phyloP scores from a whole-genome alignment of 1,284 basidiomycete genomes.

The Moesziomyces sp. region DNA sequence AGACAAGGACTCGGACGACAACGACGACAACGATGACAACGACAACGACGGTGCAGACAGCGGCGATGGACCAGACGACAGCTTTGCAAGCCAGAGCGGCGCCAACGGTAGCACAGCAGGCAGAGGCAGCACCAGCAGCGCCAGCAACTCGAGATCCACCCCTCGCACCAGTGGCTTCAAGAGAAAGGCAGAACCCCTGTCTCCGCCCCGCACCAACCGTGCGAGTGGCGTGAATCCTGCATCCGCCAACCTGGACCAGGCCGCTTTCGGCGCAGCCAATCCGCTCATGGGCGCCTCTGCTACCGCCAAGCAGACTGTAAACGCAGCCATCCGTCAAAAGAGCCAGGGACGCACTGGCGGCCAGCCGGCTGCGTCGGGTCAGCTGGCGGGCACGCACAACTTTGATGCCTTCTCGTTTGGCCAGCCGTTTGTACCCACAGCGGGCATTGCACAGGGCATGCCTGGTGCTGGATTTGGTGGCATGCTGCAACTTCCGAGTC shows the following conservation, averaged over 20 bases:
- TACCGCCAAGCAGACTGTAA: slow-evolving; percentile 33
- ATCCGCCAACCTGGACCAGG: not conserved
- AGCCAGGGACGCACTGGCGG: slow-evolving; percentile 9
- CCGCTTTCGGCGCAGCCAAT: slow-evolving; percentile 5
- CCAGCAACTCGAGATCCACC: not conserved
- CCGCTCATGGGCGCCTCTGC: slow-evolving; percentile 8
- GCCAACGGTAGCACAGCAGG: slow-evolving; percentile 3
- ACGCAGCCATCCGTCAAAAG: slow-evolving; percentile 40
- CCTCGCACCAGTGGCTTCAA: slow-evolving; percentile 22
- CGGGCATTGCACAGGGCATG: slow-evolving; percentile 9
- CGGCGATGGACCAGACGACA: slow-evolving; percentile 12
- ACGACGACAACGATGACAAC: slow-evolving; percentile 30
- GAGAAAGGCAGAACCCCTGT: slow-evolving; percentile 23
- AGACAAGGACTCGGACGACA: slow-evolving; percentile 46
- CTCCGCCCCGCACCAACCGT: slow-evolving; percentile 6
- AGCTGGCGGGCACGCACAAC: not conserved
- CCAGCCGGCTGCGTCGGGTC: not conserved
- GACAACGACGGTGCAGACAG: slow-evolving; percentile 22
- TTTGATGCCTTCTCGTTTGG: slow-evolving; percentile 9
- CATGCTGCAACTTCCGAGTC: slow-evolving; percentile 3
- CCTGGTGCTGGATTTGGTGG: not conserved
- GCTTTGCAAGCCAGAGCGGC: slow-evolving; percentile 7
- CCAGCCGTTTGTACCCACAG: slow-evolving; percentile 10
- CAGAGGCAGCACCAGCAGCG: slow-evolving; percentile 1
- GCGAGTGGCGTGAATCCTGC: not conserved